Percentiles rank a stretch among this genome's conserved stretches.
Evolutionary conservation across 73 alveolate species (phyloP).

Genomic region (Paramecium sonneborni): DNA sequence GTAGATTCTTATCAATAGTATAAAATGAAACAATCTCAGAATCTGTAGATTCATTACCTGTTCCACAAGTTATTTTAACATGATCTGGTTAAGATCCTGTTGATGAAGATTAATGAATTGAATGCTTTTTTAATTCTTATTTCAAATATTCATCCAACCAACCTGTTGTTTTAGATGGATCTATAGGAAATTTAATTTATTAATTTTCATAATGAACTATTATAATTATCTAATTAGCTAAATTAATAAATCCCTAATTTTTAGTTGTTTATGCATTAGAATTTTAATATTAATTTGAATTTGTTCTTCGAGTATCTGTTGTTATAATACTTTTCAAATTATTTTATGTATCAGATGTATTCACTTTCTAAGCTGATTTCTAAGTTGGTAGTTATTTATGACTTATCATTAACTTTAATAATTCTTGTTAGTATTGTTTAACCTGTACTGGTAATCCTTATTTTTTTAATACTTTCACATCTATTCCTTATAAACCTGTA

Average conservation of each 20-base stretch:
- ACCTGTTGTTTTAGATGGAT: slow-evolving; percentile 1
- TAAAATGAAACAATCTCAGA: slow-evolving; percentile 20
- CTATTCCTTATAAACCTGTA: background rate
- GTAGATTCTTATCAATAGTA: slow-evolving; percentile 33
- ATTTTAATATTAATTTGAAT: background rate
- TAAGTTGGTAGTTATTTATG: slow-evolving; percentile 17
- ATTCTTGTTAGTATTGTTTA: slow-evolving; percentile 31
- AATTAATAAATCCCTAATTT: background rate
- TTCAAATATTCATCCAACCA: slow-evolving; percentile 24
- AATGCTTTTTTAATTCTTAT: background rate
- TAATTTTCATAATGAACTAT: slow-evolving; percentile 45
- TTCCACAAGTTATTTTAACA: slow-evolving; percentile 14
- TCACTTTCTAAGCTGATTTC: background rate
- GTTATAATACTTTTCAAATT: background rate
- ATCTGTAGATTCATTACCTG: slow-evolving; percentile 24
- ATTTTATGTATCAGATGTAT: background rate
- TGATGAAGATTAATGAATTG: slow-evolving; percentile 15
- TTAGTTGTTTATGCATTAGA: background rate
- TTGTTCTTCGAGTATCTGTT: background rate
- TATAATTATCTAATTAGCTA: background rate
- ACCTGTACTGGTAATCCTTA: background rate
- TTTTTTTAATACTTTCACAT: background rate
- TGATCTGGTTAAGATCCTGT: slow-evolving; percentile 57
- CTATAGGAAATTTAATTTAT: background rate
- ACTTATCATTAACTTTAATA: slow-evolving; percentile 39